Percentiles rank a stretch among this genome's conserved stretches.
Conservation (phyloP, 495 filamentous ascomycete genomes). For the Penicillium chermesinum region DNA sequence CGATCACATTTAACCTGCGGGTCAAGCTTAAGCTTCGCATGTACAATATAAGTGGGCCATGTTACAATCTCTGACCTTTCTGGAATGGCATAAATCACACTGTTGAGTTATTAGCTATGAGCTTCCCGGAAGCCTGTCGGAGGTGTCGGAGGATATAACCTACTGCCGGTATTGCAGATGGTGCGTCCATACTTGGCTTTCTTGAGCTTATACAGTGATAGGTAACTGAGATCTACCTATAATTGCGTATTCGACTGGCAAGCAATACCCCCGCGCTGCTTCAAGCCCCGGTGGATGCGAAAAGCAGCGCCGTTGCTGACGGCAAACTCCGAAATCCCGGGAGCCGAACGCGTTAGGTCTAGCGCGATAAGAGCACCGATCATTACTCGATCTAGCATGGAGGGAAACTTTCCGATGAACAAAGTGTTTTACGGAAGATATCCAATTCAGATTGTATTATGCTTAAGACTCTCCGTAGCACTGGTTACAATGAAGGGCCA, state of each 20-base stretch:
- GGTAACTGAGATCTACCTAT: too few species aligned
- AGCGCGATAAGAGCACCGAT: not conserved
- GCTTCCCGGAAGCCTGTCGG: not conserved
- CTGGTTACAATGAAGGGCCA: slow-evolving; percentile 18
- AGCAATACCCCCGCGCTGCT: too few species aligned
- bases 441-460: not conserved
- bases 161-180: slow-evolving; percentile 18
- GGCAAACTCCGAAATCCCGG: slow-evolving; percentile 18
- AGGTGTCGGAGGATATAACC: slow-evolving; percentile 3
- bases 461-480: slow-evolving; percentile 11
- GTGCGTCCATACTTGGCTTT: not conserved
- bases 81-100: slow-evolving; percentile 27
- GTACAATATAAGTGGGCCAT: not conserved
- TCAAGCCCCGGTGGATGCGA: not conserved
- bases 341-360: slow-evolving; percentile 3
- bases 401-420: too few species aligned
- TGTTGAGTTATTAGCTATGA: slow-evolving; percentile 2
- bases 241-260: too few species aligned
- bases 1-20: slow-evolving; percentile 30
- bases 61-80: slow-evolving; percentile 18
- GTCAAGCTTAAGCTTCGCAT: not conserved
- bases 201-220: too few species aligned
- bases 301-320: not conserved
- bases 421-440: too few species aligned
- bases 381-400: not conserved